Conservation (phyloP, 352 stramenopile genomes). For the Phytophthora constricta region DNA sequence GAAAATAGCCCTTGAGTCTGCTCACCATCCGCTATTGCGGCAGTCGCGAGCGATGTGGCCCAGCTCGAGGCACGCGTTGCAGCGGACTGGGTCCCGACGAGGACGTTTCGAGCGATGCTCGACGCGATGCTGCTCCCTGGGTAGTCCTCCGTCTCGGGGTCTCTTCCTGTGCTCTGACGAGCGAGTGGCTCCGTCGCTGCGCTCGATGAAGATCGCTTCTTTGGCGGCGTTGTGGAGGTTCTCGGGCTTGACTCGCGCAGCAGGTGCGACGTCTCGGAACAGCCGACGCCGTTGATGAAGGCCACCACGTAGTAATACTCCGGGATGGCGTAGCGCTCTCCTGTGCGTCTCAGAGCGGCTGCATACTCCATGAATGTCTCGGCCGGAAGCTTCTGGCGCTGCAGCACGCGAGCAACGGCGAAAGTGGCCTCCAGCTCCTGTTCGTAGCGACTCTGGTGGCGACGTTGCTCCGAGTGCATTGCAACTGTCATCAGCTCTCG, state of each 20-base stretch:
- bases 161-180: constrained; percentile 19
- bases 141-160: neutral
- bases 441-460: constrained; percentile 12
- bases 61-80: constrained; percentile 21
- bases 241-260: constrained; percentile 25
- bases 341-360: constrained; percentile 21
- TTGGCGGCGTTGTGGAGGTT: constrained; percentile 29
- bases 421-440: constrained; percentile 29
- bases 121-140: too few relatives aligned
- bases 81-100: constrained; percentile 24
- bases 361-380: constrained; percentile 39
- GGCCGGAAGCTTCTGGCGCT: constrained; percentile 21
- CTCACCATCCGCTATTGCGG: too few relatives aligned
- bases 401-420: constrained; percentile 27
- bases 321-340: constrained; percentile 26
- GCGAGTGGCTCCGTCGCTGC: constrained; percentile 21
- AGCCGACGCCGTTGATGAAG: constrained; percentile 35
- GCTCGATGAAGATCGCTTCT: constrained; percentile 31
- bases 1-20: too few relatives aligned
- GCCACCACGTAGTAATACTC: constrained; percentile 35
- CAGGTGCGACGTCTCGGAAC: constrained; percentile 19
- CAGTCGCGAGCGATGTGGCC: constrained; percentile 40
- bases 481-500: constrained; percentile 9
- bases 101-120: constrained; percentile 6
- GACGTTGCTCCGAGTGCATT: constrained; percentile 11